phyloP scores from a whole-genome alignment of 225 moss, liverwort and hornwort species.

The Straminergon stramineum region DNA sequence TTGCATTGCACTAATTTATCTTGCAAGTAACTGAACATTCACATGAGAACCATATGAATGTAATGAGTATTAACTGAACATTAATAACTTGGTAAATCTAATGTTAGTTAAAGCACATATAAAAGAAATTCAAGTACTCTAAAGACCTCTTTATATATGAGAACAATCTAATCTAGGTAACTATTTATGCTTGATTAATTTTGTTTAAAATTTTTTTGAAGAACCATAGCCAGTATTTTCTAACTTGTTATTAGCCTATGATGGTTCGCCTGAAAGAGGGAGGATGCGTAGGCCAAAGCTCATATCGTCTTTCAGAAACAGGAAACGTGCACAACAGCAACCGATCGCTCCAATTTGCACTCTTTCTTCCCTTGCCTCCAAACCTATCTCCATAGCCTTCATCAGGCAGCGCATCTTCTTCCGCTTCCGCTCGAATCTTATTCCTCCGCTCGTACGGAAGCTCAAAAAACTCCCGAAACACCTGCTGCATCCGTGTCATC shows the following conservation, averaged over 20 bases:
- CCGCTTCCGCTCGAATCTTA: not conserved
- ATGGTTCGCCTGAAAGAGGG: not conserved
- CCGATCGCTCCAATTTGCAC: constrained; percentile 7
- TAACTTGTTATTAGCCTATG: not conserved
- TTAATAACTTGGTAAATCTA: not conserved
- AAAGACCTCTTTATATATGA: not conserved
- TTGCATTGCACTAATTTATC: not conserved
- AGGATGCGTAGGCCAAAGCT: constrained; percentile 4
- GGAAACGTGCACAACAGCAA: constrained; percentile 3
- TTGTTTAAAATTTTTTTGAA: not conserved
- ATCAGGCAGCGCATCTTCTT: not conserved
- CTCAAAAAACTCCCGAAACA: constrained; percentile 8
- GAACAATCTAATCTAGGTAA: not conserved
- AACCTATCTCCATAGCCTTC: constrained; percentile 9
- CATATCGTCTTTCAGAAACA: constrained; percentile 1
- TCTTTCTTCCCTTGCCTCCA: not conserved
- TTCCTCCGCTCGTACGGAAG: constrained; percentile 14
- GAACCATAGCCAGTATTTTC: not conserved
- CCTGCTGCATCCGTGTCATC: constrained; percentile 1
- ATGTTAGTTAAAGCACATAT: not conserved
- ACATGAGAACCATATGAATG: not conserved
- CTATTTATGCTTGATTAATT: not conserved
- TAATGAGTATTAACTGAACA: not conserved
- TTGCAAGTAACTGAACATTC: not conserved
- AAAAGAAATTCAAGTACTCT: not conserved